Conservation (phyloP, 1,284 basidiomycete genomes). For the Tylopilus orsonianus region DNA sequence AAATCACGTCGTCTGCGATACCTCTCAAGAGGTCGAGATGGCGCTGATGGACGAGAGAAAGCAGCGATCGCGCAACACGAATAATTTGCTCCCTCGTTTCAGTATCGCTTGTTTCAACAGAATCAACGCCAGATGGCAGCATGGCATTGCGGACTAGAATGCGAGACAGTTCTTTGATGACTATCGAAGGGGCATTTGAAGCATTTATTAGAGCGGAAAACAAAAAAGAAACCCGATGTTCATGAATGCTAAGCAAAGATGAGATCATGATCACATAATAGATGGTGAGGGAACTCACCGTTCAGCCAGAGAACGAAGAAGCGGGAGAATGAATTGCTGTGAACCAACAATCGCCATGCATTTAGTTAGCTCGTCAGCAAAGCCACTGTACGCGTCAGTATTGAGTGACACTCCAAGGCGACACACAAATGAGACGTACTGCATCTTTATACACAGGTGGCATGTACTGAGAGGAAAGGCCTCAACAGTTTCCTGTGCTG, state of each 20-base stretch:
- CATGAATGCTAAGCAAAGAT: conserved; percentile 41
- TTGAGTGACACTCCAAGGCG: background rate
- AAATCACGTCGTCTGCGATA: conserved; percentile 39
- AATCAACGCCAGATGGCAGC: conserved; percentile 9
- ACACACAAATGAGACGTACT: conserved; percentile 22
- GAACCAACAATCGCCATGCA: conserved; percentile 49
- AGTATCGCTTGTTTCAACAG: conserved; percentile 2
- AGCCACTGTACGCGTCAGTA: conserved; percentile 37
- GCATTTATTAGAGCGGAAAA: conserved; percentile 47
- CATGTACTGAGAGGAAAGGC: conserved; percentile 16
- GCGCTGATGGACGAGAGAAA: conserved; percentile 51
- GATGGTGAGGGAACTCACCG: conserved; percentile 37
- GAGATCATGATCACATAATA: conserved; percentile 1
- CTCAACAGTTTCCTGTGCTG: conserved; percentile 24
- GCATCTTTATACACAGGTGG: conserved; percentile 27
- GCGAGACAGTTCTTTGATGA: conserved; percentile 40
- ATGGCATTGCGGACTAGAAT: conserved; percentile 36
- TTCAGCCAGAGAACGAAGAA: conserved; percentile 45
- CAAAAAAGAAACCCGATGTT: conserved; percentile 38
- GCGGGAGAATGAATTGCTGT: conserved; percentile 59
- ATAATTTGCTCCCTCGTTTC: conserved; percentile 16
- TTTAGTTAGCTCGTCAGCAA: conserved; percentile 47
- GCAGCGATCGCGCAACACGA: conserved; percentile 32
- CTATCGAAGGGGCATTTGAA: conserved; percentile 35
- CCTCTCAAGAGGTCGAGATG: conserved; percentile 49